Evolutionary conservation across 208 protist species (phyloP), one percentile per base, ranked within the genome.

Genomic region (Paratrypanosoma confusum): DNA sequence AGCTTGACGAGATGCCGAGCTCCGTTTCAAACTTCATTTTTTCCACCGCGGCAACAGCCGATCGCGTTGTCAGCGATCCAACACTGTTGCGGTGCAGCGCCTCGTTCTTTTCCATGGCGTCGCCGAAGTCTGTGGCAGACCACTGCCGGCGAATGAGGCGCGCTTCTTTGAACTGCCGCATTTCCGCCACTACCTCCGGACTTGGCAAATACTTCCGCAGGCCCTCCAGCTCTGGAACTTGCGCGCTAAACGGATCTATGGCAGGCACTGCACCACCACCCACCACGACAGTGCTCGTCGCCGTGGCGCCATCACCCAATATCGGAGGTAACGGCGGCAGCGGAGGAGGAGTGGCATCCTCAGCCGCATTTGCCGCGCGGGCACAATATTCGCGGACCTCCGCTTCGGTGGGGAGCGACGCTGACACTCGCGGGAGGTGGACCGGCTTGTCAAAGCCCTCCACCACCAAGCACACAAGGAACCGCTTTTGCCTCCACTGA

Each of bases 331-430:
- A 32, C 14, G 24, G 36, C 2, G 47, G 38, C 5, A 45, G 49
- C 29, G 33, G 24, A 5, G 44, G 34, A 0, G 50, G 43, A 29
- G 33, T 37, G 14, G 53, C 60, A 13, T 22, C 49, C 2, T 58
- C 38, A 18, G 57, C 47, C 2, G 46, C 42, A 28, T 55, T 43
- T 2, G 56, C 60, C 28, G 54, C 60, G 3, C 50, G 39, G 1
- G 47, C 54, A 39, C 76, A 85, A 57, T 71, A 86, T 4, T 59
- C 62, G 25, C 53, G 25, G 42, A 86, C 65, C 40, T 86, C 77
- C 10, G 65, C 71, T 3, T 54, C 37, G 5, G 54, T 66, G 3
- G 77, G 77, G 10, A 62, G 47, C 21, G 71, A 72, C 49, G 60
- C 68, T 6, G 77, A 86, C 32, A 86, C 50, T 25, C 65, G 70